Base-by-base conservation (phyloP, 305 asterid genomes). In the Lippia alba region DNA sequence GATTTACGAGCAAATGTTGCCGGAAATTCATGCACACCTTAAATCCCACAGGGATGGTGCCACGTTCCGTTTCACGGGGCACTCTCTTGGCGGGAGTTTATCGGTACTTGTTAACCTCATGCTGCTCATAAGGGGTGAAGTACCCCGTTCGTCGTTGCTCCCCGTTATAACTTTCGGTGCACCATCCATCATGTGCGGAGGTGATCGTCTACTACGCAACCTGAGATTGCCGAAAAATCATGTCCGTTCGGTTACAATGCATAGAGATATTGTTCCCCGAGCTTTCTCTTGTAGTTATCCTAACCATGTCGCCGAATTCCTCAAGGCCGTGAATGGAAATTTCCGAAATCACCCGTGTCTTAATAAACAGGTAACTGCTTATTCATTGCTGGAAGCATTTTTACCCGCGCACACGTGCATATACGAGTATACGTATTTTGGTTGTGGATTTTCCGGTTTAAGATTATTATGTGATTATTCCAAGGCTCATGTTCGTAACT, bases 1-100 rank as follows among this genome's bases (percentile, higher is more conserved):
- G 30, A 51, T 51, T 12, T 51, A 51, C 8, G 30, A 16, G 30
- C 56, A 16, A 16, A 51, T 51, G 56, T 51, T 51, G 56, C 56
- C 56, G 6, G 56, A 51, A 51, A 51, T 51, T 51, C 12, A 18
- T 16, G 24, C 56, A 51, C 56, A 51, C 24, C 56, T 51, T 51
- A 51, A 51, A 5, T 16, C 56, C 8, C 56, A 51, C 3, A 30
- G 56, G 56, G 56, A 51, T 15, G 30, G 30, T 3, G 56, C 56
- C 30, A 51, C 56, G 19, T 51, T 51, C 30, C 56, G 56, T 51
- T 51, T 51, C 56, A 51, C 56, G 11, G 56, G 56, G 12, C 56
- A 51, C 9, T 51, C 56, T 51, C 56, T 51, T 17, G 56, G 56
- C 17, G 56, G 56, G 7, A 51, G 56, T 51, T 51, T 51, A 51